These are phyloP conservation scores for Eucalyptus cloeziana DNA, from an alignment of 345 rosid genomes.

Conservation along the genomic window DNA sequence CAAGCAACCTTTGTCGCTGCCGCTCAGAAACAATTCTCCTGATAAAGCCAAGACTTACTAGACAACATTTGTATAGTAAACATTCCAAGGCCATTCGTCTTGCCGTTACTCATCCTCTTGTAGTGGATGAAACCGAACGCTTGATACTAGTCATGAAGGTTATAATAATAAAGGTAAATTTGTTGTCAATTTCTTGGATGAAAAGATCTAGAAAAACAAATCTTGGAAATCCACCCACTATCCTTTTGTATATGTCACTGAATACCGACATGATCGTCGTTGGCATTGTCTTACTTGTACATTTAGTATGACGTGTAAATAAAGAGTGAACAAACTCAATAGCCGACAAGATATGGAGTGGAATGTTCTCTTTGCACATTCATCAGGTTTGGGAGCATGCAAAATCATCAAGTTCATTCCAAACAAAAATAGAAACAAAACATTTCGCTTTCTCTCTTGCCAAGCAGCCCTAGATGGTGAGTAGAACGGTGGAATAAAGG, in stretches of 20 bases:
- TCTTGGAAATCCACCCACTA: neutral
- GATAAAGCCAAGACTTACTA: neutral
- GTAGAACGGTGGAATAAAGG: neutral
- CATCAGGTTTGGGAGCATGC: neutral
- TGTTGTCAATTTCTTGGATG: neutral
- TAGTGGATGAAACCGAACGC: neutral
- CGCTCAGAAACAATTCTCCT: neutral
- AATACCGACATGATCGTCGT: neutral
- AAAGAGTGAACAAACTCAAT: neutral
- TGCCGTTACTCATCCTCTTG: neutral
- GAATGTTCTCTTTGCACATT: neutral
- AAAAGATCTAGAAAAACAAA: neutral
- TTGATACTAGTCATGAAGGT: neutral
- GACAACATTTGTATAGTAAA: neutral
- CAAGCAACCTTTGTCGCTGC: neutral
- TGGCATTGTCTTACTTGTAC: neutral
- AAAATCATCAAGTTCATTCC: neutral
- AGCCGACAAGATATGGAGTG: neutral
- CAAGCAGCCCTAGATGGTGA: neutral
- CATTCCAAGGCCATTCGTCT: neutral
- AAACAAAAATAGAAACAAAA: neutral
- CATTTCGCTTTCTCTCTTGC: neutral
- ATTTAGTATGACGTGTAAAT: neutral
- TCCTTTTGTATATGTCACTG: neutral
- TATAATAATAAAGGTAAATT: neutral